A percentile compares a stretch with the other conserved stretches of the same genome.
These are phyloP conservation scores for Eucalyptus cladocalyx DNA, from an alignment of 345 rosid species.

Conservation along the genomic window DNA sequence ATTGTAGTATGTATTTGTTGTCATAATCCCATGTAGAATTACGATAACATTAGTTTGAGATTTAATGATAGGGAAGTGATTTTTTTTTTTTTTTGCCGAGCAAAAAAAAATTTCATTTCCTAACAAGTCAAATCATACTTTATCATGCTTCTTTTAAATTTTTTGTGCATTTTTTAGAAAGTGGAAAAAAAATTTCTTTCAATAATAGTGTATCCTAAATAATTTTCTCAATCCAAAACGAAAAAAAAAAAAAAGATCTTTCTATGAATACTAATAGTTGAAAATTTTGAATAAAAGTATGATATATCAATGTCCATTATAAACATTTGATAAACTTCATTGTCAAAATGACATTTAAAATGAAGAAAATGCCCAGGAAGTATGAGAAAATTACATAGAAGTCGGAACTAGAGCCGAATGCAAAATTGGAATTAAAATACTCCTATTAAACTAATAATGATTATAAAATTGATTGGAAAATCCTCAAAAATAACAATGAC, in stretches of 20 bases:
- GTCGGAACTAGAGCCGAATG: too few relatives aligned
- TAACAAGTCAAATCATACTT: background rate
- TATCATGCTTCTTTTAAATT: background rate
- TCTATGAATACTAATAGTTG: background rate
- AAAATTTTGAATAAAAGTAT: background rate
- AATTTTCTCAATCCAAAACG: background rate
- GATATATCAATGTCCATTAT: too few relatives aligned
- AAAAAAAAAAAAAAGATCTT: background rate
- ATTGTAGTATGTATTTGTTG: background rate
- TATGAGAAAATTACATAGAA: too few relatives aligned
- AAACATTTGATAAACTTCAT: rapidly evolving
- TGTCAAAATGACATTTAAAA: background rate
- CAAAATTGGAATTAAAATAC: too few relatives aligned
- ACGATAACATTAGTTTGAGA: background rate
- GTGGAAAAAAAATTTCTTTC: rapidly evolving
- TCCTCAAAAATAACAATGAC: too few relatives aligned
- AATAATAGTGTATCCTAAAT: background rate
- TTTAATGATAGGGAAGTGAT: background rate
- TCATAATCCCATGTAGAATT: background rate
- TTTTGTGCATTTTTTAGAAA: background rate
- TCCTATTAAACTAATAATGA: too few relatives aligned
- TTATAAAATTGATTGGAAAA: too few relatives aligned
- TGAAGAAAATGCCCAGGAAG: too few relatives aligned
- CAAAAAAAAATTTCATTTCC: background rate
- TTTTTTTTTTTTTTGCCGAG: too few relatives aligned